Conservation (phyloP, 331 rosid species). For the Cydonia oblonga region DNA sequence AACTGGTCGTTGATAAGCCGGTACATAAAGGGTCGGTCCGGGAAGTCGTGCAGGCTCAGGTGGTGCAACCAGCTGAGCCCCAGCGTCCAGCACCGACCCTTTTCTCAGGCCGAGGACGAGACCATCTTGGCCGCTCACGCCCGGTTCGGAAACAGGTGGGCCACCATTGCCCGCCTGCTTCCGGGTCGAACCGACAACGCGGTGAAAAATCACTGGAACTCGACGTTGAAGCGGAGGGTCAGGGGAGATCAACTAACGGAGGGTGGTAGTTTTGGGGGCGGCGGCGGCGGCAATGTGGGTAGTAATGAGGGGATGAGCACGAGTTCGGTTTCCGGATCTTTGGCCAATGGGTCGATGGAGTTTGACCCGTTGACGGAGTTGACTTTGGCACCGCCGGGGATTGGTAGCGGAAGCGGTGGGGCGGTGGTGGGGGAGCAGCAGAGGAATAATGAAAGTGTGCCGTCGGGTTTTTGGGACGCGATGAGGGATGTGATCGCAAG, state of each 20-base stretch:
- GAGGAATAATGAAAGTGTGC: constrained; percentile 26
- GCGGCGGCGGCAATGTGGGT: neutral
- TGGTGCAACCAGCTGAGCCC: constrained; percentile 95
- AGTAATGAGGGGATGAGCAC: neutral
- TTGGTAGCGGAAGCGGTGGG: constrained; percentile 9
- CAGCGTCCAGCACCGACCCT: constrained; percentile 63
- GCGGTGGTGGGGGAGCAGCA: neutral
- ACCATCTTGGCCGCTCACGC: constrained; percentile 64
- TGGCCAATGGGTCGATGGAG: constrained; percentile 4
- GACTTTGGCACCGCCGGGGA: constrained; percentile 78
- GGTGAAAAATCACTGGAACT: constrained; percentile 96
- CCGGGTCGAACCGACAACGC: constrained; percentile 95
- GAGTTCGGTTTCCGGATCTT: constrained; percentile 7
- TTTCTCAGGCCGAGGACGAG: constrained; percentile 60
- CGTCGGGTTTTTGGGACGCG: constrained; percentile 70
- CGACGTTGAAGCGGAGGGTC: constrained; percentile 65
- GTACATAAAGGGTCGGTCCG: constrained; percentile 72
- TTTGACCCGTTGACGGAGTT: constrained; percentile 71
- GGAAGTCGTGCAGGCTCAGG: constrained; percentile 76
- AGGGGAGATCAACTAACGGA: constrained; percentile 1
- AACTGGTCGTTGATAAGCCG: constrained; percentile 90
- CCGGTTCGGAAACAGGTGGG: constrained; percentile 85
- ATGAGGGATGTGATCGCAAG: constrained; percentile 81
- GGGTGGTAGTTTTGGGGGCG: neutral
- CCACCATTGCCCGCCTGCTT: constrained; percentile 79